phyloP scores from a whole-genome alignment of 1,284 basidiomycete species.

The Cutaneotrichosporon sp. region DNA sequence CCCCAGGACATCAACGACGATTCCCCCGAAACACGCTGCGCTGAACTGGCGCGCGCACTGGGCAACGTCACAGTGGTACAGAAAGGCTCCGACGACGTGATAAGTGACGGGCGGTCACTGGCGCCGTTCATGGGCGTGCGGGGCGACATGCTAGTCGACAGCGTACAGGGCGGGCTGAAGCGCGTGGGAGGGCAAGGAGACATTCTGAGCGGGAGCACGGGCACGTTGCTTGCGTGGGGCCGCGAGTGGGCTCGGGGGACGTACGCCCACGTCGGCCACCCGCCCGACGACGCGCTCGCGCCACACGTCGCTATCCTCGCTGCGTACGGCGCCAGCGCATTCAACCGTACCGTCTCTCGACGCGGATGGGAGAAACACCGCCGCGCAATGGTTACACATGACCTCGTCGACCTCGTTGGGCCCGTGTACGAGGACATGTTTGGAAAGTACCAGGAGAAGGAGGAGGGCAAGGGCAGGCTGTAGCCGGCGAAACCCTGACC shows the following conservation, averaged over 20 bases:
- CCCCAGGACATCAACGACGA: slow-evolving; percentile 51
- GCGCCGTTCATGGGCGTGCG: slow-evolving; percentile 25
- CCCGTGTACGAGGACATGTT: slow-evolving; percentile 69
- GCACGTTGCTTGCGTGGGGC: slow-evolving; percentile 88
- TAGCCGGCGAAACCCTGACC: neutral
- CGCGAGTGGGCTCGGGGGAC: slow-evolving; percentile 79
- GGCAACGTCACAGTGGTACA: slow-evolving; percentile 88
- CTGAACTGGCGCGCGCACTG: slow-evolving; percentile 62
- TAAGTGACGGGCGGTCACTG: slow-evolving; percentile 44
- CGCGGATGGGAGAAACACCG: slow-evolving; percentile 69
- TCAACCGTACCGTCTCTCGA: slow-evolving; percentile 76
- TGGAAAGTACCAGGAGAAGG: slow-evolving; percentile 43
- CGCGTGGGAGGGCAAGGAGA: slow-evolving; percentile 95
- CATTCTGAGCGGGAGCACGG: slow-evolving; percentile 79
- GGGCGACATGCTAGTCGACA: slow-evolving; percentile 15
- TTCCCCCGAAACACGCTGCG: slow-evolving; percentile 55
- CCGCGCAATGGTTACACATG: slow-evolving; percentile 80
- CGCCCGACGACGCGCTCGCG: slow-evolving; percentile 51
- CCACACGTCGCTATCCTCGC: slow-evolving; percentile 70
- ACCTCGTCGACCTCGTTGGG: slow-evolving; percentile 74
- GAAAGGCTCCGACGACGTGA: slow-evolving; percentile 66
- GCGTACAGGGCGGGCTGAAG: slow-evolving; percentile 68
- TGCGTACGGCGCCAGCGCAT: slow-evolving; percentile 78
- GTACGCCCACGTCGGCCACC: slow-evolving; percentile 56
- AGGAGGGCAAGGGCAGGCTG: slow-evolving; percentile 2